Conservation (phyloP, 768 basidiomycete species). For the Rhodotorula paludigena region DNA sequence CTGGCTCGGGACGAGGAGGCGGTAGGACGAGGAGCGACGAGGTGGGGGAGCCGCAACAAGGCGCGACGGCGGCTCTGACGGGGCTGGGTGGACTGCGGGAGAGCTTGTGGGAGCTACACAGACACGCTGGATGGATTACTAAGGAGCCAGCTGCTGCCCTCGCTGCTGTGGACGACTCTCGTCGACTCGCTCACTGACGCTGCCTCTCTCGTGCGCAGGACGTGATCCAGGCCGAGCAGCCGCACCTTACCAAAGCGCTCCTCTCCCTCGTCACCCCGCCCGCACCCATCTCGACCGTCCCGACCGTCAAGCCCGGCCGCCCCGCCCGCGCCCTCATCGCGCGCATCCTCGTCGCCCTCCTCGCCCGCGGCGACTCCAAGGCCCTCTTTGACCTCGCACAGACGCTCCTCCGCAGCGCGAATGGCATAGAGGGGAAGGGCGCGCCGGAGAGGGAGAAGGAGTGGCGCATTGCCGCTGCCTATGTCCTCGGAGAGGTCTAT, state of each 20-base stretch:
- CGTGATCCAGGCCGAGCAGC: constrained; percentile 62
- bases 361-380: constrained; percentile 73
- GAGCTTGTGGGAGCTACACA: too few relatives aligned
- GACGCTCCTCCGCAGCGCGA: constrained; percentile 60
- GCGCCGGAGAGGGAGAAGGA: constrained; percentile 55
- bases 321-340: constrained; percentile 73
- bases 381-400: constrained; percentile 83
- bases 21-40: neutral
- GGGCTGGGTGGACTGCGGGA: too few relatives aligned
- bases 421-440: constrained; percentile 64
- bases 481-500: constrained; percentile 74
- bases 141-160: neutral
- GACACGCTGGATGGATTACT: too few relatives aligned
- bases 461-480: constrained; percentile 54
- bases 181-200: constrained; percentile 14
- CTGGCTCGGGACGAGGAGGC: neutral
- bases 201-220: constrained; percentile 51
- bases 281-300: constrained; percentile 42
- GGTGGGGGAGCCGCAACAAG: neutral
- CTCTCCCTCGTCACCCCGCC: constrained; percentile 64
- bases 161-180: neutral
- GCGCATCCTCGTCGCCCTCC: constrained; percentile 68
- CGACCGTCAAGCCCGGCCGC: constrained; percentile 80
- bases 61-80: too few relatives aligned
- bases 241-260: constrained; percentile 59